Evolutionary conservation across 495 filamentous ascomycete species (phyloP), one percentile per base, ranked within the genome.

Genomic region (Aspergillus carlsbadensis): DNA sequence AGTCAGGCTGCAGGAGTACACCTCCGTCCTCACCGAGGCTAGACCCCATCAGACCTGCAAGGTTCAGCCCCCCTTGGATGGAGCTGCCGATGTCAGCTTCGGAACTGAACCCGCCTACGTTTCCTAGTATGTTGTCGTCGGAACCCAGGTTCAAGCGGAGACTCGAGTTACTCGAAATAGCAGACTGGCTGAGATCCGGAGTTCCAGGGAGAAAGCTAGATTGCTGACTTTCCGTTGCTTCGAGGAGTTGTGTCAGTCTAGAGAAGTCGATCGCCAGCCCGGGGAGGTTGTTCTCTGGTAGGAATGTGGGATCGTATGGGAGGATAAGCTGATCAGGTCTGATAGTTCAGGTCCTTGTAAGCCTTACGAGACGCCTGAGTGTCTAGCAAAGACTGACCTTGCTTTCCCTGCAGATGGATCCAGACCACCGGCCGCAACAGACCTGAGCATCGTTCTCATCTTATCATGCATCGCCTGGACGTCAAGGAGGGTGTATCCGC

Each of bases 291-390:
- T 83, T 78, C 36, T 90, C 88, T 0, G 89, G 88, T 1, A 92
- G 67, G 61, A 97, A 96, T n/a, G 84, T 80, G 6, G 92, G 92
- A 67, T 98, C 94, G 58, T 98, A 90, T 18, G 79, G 73, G 4
- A 97, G 78, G 13, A 92, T 68, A 42, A 96, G 83, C 58, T 91
- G 89, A 41, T 89, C 87, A 18, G 86, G 87, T 56, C 93, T 96
- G 6, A 31, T 17, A 1, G 33, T 29, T 54, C 18, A 10, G 54
- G 14, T 15, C 18, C 5, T 29, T 37, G 20, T 15, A 39, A 14
- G 18, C 6, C 10, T 11, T 18, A 18, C 20, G 15, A 13, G 2
- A 43, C 2, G 40, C n/a, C 21, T 17, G 14, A 17, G 18, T 14
- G 36, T 15, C 17, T 15, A 18, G 21, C 0, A 18, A 5, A 24